Base-by-base conservation (phyloP, 306 rosid genomes). In the Quercus gilva region DNA sequence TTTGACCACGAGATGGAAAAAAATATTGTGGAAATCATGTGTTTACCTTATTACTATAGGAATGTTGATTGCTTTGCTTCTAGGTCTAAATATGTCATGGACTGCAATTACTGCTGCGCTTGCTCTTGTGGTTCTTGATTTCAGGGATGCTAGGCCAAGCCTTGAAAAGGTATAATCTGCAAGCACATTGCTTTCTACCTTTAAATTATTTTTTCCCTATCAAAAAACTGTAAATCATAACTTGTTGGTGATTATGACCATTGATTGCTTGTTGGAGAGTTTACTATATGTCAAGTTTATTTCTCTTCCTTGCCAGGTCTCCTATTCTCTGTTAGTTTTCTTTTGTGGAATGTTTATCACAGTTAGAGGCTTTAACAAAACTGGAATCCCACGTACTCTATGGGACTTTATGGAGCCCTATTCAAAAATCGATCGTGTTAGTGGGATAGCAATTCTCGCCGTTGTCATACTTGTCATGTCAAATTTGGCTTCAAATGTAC, bases 281-380 rank as follows among this genome's bases (percentile, higher is more conserved):
- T 31, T 26, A 73, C 51, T 60, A 73, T 53, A 28, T 71, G 75
- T 84, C 35, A 33, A 57, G 29, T 15, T 79, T 18, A 1, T 31
- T 77, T 33, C 35, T 33, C 35, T 33, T 43, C 57, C 64, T 81
- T 84, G 70, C 58, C 92, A 91, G 98, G 98, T 95, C 51, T 95
- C 99, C 0, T 33, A 33, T 33, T 33, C 35, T 33, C 35, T 33
- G 35, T 5, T 33, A 85, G 80, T 93, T 75, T 95, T 95, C 92
- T 93, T 95, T 76, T 91, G 99, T 71, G 99, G 97, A 75, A 95
- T 95, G 99, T 93, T 95, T 63, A 89, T 95, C 80, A 90, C 98
- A 18, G 98, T 95, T 35, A 91, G 85, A 15, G 99, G 99, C 18
- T 93, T 95, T 83, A 95, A 93, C 71, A 84, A 83, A 86, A 95